A percentile compares a stretch with the other conserved stretches of the same genome.
These are phyloP conservation scores for Dimargaris xerosporica DNA, from an alignment of 192 early-diverging fungal genomes.

Conservation along the genomic window DNA sequence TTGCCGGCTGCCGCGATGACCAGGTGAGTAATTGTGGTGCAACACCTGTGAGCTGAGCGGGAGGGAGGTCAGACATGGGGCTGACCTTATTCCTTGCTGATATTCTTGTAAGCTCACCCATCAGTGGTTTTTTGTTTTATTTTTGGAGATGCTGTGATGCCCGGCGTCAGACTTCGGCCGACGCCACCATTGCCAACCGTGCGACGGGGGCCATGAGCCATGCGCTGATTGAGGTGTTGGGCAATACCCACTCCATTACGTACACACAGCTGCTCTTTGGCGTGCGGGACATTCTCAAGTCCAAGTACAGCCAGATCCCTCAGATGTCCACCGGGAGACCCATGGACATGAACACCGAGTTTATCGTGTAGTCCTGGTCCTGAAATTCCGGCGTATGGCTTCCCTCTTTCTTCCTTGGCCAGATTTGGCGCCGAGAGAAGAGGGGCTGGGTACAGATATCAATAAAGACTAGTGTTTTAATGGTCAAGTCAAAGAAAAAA, in stretches of 20 bases:
- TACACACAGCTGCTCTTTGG: conserved; percentile 35
- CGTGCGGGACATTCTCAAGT: conserved; percentile 17
- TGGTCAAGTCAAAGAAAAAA: too few relatives aligned
- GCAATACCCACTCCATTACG: conserved; percentile 18
- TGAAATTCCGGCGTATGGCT: too few relatives aligned
- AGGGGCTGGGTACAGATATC: too few relatives aligned
- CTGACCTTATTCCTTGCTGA: too few relatives aligned
- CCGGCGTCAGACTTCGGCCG: conserved; percentile 33
- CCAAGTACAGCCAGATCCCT: conserved; percentile 25
- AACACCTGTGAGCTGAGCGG: too few relatives aligned
- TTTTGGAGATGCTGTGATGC: too few relatives aligned
- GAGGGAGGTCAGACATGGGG: too few relatives aligned
- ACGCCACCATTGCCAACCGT: conserved; percentile 47
- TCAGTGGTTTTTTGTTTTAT: too few relatives aligned
- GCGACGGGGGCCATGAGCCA: conserved; percentile 51
- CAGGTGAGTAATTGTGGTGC: conserved; percentile 8
- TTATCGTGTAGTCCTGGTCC: conserved; percentile 15
- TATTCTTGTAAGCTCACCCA: too few relatives aligned
- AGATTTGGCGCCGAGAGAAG: too few relatives aligned
- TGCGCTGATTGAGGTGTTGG: conserved; percentile 36
- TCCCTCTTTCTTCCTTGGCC: too few relatives aligned
- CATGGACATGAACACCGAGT: conserved; percentile 27
- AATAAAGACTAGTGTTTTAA: too few relatives aligned
- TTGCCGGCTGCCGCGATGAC: conserved; percentile 51
- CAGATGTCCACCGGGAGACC: conserved; percentile 29